phyloP scores from a whole-genome alignment of 257 asterid species.

The Petrea volubilis region DNA sequence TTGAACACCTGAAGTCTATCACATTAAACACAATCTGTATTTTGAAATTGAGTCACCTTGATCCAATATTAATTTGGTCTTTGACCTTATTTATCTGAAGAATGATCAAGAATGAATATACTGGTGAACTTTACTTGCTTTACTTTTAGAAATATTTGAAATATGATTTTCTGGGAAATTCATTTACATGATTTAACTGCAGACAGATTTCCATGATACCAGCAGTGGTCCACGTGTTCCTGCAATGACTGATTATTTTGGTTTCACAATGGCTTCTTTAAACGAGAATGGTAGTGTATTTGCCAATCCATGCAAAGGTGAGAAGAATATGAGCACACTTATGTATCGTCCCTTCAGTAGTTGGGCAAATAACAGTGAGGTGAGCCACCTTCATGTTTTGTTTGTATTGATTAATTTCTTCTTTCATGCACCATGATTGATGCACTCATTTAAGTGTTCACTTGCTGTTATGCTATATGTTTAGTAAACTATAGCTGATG shows the following conservation, averaged over 20 bases:
- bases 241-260: slow-evolving; percentile 96
- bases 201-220: slow-evolving; percentile 97
- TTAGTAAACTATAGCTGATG: slow-evolving; percentile 18
- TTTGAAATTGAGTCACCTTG: not conserved
- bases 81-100: slow-evolving; percentile 3
- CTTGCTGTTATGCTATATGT: slow-evolving; percentile 12
- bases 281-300: slow-evolving; percentile 82
- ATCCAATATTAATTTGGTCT: slow-evolving; percentile 17
- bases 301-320: slow-evolving; percentile 98
- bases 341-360: slow-evolving; percentile 94
- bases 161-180: slow-evolving; percentile 19
- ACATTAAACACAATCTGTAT: not conserved
- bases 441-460: not conserved
- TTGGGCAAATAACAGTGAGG: slow-evolving; percentile 99
- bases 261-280: slow-evolving; percentile 93
- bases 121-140: slow-evolving; percentile 10
- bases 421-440: slow-evolving; percentile 8
- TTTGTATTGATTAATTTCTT: slow-evolving; percentile 16
- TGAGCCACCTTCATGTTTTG: slow-evolving; percentile 32
- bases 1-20: not conserved
- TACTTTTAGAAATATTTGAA: slow-evolving; percentile 3
- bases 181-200: slow-evolving; percentile 38
- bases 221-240: slow-evolving; percentile 94
- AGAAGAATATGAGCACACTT: slow-evolving; percentile 92
- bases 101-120: not conserved